Evolutionary conservation across 805 yeast genomes (phyloP).

Genomic region (Soucietia sequanensis): DNA sequence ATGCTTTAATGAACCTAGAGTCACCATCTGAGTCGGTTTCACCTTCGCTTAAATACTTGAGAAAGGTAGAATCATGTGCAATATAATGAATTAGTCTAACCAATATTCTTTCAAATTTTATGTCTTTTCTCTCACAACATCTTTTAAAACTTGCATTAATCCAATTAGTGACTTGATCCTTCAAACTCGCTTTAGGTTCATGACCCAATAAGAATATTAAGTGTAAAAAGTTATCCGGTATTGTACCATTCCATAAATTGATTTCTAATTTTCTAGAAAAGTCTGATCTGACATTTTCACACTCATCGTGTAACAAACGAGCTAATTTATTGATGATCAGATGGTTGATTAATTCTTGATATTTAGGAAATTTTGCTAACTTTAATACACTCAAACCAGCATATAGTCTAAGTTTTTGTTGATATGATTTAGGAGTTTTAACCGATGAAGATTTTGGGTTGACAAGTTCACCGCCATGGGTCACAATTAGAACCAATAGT

Average conservation of each 20-base stretch:
- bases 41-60: slow-evolving; percentile 46
- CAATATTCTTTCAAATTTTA: slow-evolving; percentile 63
- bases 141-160: slow-evolving; percentile 55
- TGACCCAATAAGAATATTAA: slow-evolving; percentile 71
- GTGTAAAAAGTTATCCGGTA: slow-evolving; percentile 68
- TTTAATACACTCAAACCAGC: slow-evolving; percentile 69
- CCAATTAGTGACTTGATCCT: slow-evolving; percentile 64
- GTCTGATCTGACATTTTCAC: slow-evolving; percentile 50
- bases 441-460: slow-evolving; percentile 37
- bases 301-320: slow-evolving; percentile 66
- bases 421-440: slow-evolving; percentile 64
- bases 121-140: slow-evolving; percentile 30
- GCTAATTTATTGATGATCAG: slow-evolving; percentile 51
- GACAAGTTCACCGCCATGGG: slow-evolving; percentile 77
- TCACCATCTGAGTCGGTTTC: slow-evolving; percentile 13
- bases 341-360: slow-evolving; percentile 53
- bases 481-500: slow-evolving; percentile 61
- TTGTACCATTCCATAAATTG: slow-evolving; percentile 46
- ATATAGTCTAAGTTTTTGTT: slow-evolving; percentile 58
- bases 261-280: slow-evolving; percentile 53
- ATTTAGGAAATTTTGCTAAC: slow-evolving; percentile 54
- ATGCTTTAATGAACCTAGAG: slow-evolving; percentile 38
- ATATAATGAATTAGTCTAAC: slow-evolving; percentile 67
- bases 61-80: slow-evolving; percentile 58
- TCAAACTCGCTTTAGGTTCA: slow-evolving; percentile 61